These are phyloP conservation scores for Ploettnerulaceae sp. DNA, from an alignment of 2,329 filamentous ascomycete species.

Conservation along the genomic window DNA sequence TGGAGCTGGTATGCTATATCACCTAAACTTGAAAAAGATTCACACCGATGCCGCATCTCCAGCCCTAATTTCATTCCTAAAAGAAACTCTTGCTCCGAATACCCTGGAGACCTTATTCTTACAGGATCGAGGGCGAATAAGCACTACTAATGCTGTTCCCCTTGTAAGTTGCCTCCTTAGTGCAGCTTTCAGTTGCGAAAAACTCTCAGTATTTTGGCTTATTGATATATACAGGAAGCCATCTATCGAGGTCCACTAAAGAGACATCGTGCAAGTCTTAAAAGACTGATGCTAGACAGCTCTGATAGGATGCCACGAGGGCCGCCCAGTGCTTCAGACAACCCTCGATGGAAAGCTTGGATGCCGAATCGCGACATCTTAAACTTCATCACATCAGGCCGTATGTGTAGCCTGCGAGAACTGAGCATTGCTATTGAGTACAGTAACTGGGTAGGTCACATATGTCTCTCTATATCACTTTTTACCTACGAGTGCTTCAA, in stretches of 20 bases:
- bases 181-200: too few species aligned
- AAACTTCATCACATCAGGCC: constrained; percentile 69
- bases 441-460: constrained; percentile 73
- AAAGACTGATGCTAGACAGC: constrained; percentile 70
- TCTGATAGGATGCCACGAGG: constrained; percentile 47
- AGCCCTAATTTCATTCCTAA: constrained; percentile 67
- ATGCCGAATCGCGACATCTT: constrained; percentile 64
- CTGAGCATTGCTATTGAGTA: constrained; percentile 69
- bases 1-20: constrained; percentile 45
- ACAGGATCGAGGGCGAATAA: constrained; percentile 54
- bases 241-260: constrained; percentile 68
- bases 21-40: constrained; percentile 65
- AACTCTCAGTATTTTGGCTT: too few species aligned
- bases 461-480: too few species aligned
- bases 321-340: constrained; percentile 35
- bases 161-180: constrained; percentile 38
- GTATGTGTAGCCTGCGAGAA: constrained; percentile 67
- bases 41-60: constrained; percentile 70
- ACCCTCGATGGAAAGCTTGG: constrained; percentile 61
- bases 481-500: background rate
- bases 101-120: constrained; percentile 74
- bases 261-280: constrained; percentile 65
- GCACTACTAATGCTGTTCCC: constrained; percentile 50
- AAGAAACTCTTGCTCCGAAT: constrained; percentile 72
- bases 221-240: constrained; percentile 40